Conservation (phyloP, 108 stramenopile species). For the Stephanodiscus triporus region DNA sequence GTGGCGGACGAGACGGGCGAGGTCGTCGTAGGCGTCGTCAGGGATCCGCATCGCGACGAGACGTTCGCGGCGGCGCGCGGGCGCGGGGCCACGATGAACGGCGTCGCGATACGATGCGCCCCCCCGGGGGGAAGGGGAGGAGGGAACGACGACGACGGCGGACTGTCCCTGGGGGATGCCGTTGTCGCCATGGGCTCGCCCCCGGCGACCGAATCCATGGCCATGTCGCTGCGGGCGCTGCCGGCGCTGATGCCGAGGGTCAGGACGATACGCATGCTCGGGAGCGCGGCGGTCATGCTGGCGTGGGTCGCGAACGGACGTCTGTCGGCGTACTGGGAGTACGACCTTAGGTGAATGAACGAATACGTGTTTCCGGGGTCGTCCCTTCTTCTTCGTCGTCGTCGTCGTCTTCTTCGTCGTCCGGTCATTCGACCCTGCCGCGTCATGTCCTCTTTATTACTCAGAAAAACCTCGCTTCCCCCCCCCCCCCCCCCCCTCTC, state of each 20-base stretch:
- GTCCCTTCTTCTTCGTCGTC: background rate
- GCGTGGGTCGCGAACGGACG: conserved; percentile 90
- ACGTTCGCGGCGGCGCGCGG: conserved; percentile 79
- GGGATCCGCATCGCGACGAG: conserved; percentile 87
- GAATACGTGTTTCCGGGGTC: too few relatives aligned
- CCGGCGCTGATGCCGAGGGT: conserved; percentile 74
- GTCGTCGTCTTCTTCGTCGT: background rate
- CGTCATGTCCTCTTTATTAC: too few relatives aligned
- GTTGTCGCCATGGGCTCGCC: conserved; percentile 81
- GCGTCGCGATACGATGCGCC: conserved; percentile 4
- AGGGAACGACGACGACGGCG: background rate
- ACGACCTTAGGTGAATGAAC: conserved; percentile 70
- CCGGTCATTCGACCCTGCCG: too few relatives aligned
- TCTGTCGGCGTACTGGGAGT: conserved; percentile 74
- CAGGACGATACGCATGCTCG: conserved; percentile 81
- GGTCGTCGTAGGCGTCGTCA: conserved; percentile 83
- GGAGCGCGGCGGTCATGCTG: conserved; percentile 83
- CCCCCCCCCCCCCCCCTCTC: background rate
- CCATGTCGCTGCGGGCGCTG: conserved; percentile 63
- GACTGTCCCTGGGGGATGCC: conserved; percentile 54
- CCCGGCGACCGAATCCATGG: conserved; percentile 64
- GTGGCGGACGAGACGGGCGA: conserved; percentile 67
- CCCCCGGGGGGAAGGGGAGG: background rate
- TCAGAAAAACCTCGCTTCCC: background rate
- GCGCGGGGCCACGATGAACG: conserved; percentile 79